Base-by-base conservation (phyloP, 495 filamentous ascomycete genomes). In the Tuber indicum region DNA sequence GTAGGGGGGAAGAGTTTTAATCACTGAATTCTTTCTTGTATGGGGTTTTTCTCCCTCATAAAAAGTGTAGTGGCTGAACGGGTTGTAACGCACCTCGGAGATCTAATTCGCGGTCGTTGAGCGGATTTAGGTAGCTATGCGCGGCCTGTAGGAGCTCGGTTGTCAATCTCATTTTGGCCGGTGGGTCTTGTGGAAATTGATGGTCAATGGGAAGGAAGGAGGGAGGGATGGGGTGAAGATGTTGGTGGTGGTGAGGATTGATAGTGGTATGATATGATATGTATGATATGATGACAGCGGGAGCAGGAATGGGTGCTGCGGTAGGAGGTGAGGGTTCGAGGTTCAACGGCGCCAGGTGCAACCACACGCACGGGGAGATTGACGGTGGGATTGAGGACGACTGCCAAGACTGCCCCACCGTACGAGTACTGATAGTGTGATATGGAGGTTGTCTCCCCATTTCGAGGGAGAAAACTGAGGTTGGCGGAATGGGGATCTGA, bases 61-160 rank as follows among this genome's bases (percentile, higher is more conserved):
- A n/a, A 8, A 62, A 21, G 44, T 45, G 39, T 45, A 49, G 72
- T 47, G n/a, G 26, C 72, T 73, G 72, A 45, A 32, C 16, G 72
- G 72, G 92, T 93, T 91, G 89, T 85, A 83, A 94, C 94, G 91
- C 91, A 99, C 96, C 96, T 98, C 96, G 91, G 81, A 99, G 94
- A 88, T 98, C 94, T 83, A 99, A 89, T 89, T 99, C 96, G 83
- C 96, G 93, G 87, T 99, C 96, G 85, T 93, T 94, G 86, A 98
- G 88, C 78, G 95, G 93, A 87, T 98, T 98, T 83, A 98, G 92
- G 90, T 97, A 99, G 84, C 93, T 97, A 76, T 95, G 92, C 77
- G 95, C 95, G 86, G 89, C 90, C 84, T 92, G 88, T 84, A 98
- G 94, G 82, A 97, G 92, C 84, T 98, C 96, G 80, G 93, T 91